Conservation (phyloP, 148 eudicot genomes). For the Rheum nobile region DNA sequence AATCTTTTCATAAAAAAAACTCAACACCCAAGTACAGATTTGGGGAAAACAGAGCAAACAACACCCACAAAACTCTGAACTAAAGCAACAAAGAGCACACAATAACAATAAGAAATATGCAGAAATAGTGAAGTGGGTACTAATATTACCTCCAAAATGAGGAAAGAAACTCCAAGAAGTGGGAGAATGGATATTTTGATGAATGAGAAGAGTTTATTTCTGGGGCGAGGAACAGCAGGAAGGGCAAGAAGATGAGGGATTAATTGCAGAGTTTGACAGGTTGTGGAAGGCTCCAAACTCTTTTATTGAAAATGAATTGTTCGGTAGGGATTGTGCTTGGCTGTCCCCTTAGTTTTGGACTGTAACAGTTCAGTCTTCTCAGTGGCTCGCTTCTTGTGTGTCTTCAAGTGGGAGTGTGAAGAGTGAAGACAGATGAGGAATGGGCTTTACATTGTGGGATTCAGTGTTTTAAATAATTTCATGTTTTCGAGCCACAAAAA, state of each 20-base stretch:
- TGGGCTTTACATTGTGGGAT: not conserved
- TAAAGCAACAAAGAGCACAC: not conserved
- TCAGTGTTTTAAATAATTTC: not conserved
- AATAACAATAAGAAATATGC: not conserved
- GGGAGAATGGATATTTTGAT: not conserved
- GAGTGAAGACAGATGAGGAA: not conserved
- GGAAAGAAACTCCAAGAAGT: not conserved
- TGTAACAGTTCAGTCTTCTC: not conserved
- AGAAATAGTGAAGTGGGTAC: not conserved
- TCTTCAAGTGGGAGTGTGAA: not conserved
- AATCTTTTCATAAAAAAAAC: not conserved
- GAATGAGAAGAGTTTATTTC: not conserved
- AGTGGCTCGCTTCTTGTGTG: not conserved
- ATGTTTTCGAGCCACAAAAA: not conserved
- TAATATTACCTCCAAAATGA: not conserved
- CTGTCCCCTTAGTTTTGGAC: not conserved
- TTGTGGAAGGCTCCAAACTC: not conserved
- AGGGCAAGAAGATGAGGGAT: not conserved
- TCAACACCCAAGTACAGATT: not conserved
- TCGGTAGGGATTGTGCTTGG: not conserved
- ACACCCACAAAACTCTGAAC: too few relatives aligned
- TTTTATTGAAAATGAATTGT: not conserved
- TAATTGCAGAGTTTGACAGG: not conserved
- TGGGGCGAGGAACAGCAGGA: not conserved
- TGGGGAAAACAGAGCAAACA: not conserved